Evolutionary conservation across 2,329 filamentous ascomycete genomes (phyloP).

Genomic region (Trematosphaeria pertusa): DNA sequence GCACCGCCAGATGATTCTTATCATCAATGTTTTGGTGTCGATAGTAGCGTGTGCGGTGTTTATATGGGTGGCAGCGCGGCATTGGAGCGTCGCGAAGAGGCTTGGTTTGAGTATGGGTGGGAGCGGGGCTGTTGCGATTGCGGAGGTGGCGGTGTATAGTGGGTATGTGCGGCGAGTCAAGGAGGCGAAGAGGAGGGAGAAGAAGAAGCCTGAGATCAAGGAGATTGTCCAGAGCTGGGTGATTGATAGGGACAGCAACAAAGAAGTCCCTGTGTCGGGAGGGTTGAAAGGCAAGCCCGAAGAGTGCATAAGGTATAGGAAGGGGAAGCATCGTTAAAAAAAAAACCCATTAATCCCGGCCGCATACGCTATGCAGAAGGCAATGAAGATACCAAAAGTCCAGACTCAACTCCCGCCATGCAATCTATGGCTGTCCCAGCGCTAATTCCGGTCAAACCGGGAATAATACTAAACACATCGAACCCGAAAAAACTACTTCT

Average conservation of each 20-base stretch:
- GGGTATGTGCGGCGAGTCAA: conserved; percentile 76
- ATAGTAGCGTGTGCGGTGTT: conserved; percentile 79
- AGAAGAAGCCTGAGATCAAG: conserved; percentile 68
- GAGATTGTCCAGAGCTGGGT: conserved; percentile 77
- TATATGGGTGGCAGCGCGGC: conserved; percentile 78
- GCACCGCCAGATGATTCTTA: conserved; percentile 80
- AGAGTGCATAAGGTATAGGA: conserved; percentile 49
- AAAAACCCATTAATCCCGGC: background rate
- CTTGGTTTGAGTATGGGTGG: conserved; percentile 75
- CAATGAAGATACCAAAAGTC: background rate
- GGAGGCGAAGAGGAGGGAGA: conserved; percentile 70
- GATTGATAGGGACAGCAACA: conserved; percentile 39
- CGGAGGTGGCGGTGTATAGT: conserved; percentile 79
- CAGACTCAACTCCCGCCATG: conserved; percentile 30
- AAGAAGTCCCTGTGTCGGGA: conserved; percentile 17
- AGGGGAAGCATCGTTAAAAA: conserved; percentile 53
- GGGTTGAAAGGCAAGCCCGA: conserved; percentile 31
- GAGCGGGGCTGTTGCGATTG: conserved; percentile 72
- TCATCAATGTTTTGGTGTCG: conserved; percentile 89
- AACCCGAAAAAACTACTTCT: too few relatives aligned
- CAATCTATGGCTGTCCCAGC: conserved; percentile 18
- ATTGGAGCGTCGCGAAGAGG: conserved; percentile 75
- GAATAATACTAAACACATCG: too few relatives aligned
- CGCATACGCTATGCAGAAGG: conserved; percentile 13
- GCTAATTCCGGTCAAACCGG: too few relatives aligned